Conservation (phyloP, 1,284 basidiomycete genomes). For the Marasmius sp. region DNA sequence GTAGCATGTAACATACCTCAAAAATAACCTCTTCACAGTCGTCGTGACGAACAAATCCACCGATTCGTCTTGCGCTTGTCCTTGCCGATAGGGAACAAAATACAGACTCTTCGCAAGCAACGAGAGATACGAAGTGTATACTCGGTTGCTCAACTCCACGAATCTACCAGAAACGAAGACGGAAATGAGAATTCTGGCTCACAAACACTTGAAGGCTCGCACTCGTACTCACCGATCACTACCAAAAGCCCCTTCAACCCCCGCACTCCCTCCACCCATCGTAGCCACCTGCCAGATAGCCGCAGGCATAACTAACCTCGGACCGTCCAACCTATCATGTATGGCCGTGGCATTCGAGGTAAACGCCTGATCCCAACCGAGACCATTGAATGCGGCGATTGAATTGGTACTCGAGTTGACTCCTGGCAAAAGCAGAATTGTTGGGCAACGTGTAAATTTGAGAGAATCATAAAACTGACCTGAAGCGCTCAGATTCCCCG, state of each 20-base stretch:
- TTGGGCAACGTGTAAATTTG: background rate
- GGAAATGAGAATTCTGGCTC: background rate
- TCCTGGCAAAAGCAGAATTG: background rate
- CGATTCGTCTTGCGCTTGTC: constrained; percentile 24
- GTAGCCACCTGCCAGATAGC: constrained; percentile 48
- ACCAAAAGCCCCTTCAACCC: constrained; percentile 39
- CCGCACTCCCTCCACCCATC: constrained; percentile 26
- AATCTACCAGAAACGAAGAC: constrained; percentile 26
- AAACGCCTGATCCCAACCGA: constrained; percentile 21
- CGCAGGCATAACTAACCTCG: constrained; percentile 46
- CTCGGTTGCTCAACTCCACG: constrained; percentile 33
- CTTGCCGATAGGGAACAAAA: constrained; percentile 33
- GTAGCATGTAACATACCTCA: constrained; percentile 32
- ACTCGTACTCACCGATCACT: constrained; percentile 13
- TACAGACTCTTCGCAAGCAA: constrained; percentile 51
- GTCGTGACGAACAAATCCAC: constrained; percentile 37
- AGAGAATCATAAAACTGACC: background rate
- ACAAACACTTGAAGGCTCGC: background rate
- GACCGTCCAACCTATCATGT: constrained; percentile 33
- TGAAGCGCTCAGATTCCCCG: background rate
- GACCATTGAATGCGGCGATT: constrained; percentile 30
- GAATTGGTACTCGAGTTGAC: background rate
- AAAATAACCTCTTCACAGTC: constrained; percentile 42
- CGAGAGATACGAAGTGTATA: constrained; percentile 52
- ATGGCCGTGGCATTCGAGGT: background rate